A percentile compares a stretch with the other conserved stretches of the same genome.
Evolutionary conservation across 2,329 filamentous ascomycete species (phyloP).

Genomic region (Aspergillus transmontanensis): DNA sequence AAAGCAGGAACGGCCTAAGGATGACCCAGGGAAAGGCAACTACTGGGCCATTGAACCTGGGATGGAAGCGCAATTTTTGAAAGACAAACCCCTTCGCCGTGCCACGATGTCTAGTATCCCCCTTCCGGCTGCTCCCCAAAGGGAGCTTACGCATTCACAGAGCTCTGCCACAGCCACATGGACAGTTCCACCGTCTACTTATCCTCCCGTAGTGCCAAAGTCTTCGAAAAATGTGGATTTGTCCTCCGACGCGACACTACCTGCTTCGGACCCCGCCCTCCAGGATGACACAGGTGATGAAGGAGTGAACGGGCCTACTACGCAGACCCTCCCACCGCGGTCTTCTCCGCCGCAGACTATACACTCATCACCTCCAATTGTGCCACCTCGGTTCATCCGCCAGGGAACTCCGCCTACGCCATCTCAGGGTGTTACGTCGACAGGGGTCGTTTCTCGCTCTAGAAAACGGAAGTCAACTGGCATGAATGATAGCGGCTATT

Average conservation of each 20-base stretch:
- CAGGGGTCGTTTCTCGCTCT: conserved; percentile 65
- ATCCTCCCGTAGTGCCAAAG: conserved; percentile 23
- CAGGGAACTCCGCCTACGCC: conserved; percentile 76
- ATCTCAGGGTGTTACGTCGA: conserved; percentile 60
- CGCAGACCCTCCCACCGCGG: conserved; percentile 35
- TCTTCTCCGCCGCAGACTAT: conserved; percentile 61
- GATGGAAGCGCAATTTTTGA: conserved; percentile 85
- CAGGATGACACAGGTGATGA: conserved; percentile 57
- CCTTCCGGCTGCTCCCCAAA: conserved; percentile 36
- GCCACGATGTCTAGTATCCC: conserved; percentile 49
- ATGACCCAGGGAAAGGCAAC: conserved; percentile 95
- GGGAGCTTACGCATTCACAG: conserved; percentile 33
- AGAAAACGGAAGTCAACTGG: conserved; percentile 77
- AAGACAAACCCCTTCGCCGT: conserved; percentile 69
- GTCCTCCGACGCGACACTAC: conserved; percentile 78
- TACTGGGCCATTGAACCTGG: conserved; percentile 95
- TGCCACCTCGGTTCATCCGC: conserved; percentile 57
- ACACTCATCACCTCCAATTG: conserved; percentile 87
- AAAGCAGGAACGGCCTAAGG: conserved; percentile 93
- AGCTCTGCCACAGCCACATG: conserved; percentile 36
- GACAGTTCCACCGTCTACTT: conserved; percentile 35
- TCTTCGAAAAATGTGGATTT: conserved; percentile 52
- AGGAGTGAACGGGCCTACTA: conserved; percentile 29
- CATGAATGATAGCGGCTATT: conserved; percentile 94
- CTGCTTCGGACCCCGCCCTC: conserved; percentile 66